A percentile compares a stretch with the other conserved stretches of the same genome.
phyloP scores from a whole-genome alignment of 139 green algal genomes.

The Picochlorum sp. region DNA sequence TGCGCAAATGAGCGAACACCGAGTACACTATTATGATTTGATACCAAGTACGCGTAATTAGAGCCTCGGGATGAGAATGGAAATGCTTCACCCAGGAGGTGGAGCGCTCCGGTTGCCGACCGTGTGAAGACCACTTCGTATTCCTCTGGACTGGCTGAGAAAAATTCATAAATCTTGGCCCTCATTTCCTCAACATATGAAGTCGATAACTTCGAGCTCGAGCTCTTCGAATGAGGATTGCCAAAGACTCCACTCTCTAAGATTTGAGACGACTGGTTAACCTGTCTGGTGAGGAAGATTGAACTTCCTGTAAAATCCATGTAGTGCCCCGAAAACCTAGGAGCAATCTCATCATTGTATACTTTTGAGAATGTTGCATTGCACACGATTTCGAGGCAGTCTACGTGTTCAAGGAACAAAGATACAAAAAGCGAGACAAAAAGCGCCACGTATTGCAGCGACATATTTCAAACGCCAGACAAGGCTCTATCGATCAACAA shows the following conservation, averaged over 20 bases:
- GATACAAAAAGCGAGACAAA: too few species aligned
- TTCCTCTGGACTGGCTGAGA: background rate
- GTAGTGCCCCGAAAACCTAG: background rate
- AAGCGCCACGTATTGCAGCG: too few species aligned
- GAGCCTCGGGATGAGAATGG: slow-evolving; percentile 46
- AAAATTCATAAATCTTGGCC: background rate
- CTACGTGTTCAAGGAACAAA: too few species aligned
- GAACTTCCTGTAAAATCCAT: background rate
- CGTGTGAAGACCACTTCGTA: background rate
- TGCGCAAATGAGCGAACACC: slow-evolving; percentile 63
- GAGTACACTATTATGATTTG: slow-evolving; percentile 81
- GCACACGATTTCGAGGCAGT: too few species aligned
- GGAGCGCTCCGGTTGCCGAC: slow-evolving; percentile 43
- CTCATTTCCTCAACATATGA: background rate
- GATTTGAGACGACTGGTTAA: background rate
- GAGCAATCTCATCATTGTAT: background rate
- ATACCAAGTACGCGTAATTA: slow-evolving; percentile 42
- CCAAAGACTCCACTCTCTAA: background rate
- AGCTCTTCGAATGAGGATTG: slow-evolving; percentile 1
- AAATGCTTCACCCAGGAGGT: slow-evolving; percentile 72
- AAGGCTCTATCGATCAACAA: too few species aligned
- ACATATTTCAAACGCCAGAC: too few species aligned
- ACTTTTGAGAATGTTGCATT: background rate
- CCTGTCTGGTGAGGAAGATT: background rate
- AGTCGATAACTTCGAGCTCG: background rate